A percentile compares a stretch with the other conserved stretches of the same genome.
These are phyloP conservation scores for Galeopsis tetrahit DNA, from an alignment of 257 asterid species.

Conservation along the genomic window DNA sequence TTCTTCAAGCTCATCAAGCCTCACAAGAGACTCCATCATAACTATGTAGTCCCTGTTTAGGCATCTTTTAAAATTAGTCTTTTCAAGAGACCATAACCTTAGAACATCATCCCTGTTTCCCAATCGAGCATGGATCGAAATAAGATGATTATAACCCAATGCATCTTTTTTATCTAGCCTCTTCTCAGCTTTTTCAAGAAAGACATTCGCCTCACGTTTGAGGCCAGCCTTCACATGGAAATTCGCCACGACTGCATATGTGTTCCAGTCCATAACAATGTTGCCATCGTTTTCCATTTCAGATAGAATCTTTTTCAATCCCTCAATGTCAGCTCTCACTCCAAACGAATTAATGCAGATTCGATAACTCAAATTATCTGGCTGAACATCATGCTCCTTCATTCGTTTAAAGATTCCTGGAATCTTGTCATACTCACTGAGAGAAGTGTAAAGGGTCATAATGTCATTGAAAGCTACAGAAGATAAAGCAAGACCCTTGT, in stretches of 20 bases:
- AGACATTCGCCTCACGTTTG: constrained; percentile 51
- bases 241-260: constrained; percentile 70
- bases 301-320: constrained; percentile 59
- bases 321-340: constrained; percentile 62
- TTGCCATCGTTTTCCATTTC: constrained; percentile 71
- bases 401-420: constrained; percentile 55
- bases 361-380: constrained; percentile 76
- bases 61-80: constrained; percentile 52
- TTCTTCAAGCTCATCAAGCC: constrained; percentile 65
- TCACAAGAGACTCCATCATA: constrained; percentile 67
- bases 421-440: constrained; percentile 55
- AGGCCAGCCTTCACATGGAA: constrained; percentile 63
- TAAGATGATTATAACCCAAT: constrained; percentile 65
- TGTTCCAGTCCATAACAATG: constrained; percentile 73
- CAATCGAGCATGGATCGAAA: constrained; percentile 68
- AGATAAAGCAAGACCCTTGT: constrained; percentile 58
- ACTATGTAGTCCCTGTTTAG: constrained; percentile 67
- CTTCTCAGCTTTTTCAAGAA: constrained; percentile 67
- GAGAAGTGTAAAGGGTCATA: constrained; percentile 65
- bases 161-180: constrained; percentile 58
- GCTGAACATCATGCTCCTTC: constrained; percentile 56
- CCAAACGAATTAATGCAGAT: constrained; percentile 82
- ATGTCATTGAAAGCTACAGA: constrained; percentile 65
- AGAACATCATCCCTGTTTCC: constrained; percentile 63
- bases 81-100: constrained; percentile 68